Conservation (phyloP, 768 basidiomycete species). For the Kockovaella imperatae region DNA sequence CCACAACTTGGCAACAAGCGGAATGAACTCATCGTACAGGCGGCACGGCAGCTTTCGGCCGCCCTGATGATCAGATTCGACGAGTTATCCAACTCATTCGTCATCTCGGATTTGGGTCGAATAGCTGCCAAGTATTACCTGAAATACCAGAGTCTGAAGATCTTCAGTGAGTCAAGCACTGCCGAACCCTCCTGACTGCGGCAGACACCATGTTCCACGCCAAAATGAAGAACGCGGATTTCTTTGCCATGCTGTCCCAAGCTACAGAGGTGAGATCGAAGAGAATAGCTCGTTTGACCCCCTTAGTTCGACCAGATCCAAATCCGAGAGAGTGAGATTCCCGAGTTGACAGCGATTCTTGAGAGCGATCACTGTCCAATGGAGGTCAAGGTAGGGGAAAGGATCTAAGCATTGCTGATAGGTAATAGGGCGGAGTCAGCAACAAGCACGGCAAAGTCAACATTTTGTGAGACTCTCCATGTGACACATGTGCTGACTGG, state of each 20-base stretch:
- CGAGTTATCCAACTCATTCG: slow-evolving; percentile 53
- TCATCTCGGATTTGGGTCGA: slow-evolving; percentile 81
- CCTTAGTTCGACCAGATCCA: slow-evolving; percentile 87
- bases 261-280: slow-evolving; percentile 69
- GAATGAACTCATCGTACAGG: slow-evolving; percentile 57
- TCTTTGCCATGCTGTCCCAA: slow-evolving; percentile 72
- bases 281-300: slow-evolving; percentile 2
- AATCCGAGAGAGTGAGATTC: slow-evolving; percentile 76
- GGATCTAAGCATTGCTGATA: neutral
- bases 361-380: slow-evolving; percentile 59
- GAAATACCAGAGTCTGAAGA: slow-evolving; percentile 70
- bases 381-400: slow-evolving; percentile 59
- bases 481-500: neutral
- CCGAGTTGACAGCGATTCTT: slow-evolving; percentile 68
- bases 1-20: slow-evolving; percentile 65
- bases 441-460: slow-evolving; percentile 80
- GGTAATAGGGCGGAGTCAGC: slow-evolving; percentile 56
- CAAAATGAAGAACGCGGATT: slow-evolving; percentile 87
- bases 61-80: slow-evolving; percentile 78
- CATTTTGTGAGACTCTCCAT: slow-evolving; percentile 51
- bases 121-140: slow-evolving; percentile 98
- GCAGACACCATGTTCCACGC: slow-evolving; percentile 59
- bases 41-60: slow-evolving; percentile 60
- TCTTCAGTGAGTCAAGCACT: slow-evolving; percentile 54
- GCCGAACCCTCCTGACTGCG: neutral